Percentiles rank a stretch among this genome's conserved stretches.
Evolutionary conservation across 306 rosid species (phyloP).

Genomic region (Cucurbita maxima): DNA sequence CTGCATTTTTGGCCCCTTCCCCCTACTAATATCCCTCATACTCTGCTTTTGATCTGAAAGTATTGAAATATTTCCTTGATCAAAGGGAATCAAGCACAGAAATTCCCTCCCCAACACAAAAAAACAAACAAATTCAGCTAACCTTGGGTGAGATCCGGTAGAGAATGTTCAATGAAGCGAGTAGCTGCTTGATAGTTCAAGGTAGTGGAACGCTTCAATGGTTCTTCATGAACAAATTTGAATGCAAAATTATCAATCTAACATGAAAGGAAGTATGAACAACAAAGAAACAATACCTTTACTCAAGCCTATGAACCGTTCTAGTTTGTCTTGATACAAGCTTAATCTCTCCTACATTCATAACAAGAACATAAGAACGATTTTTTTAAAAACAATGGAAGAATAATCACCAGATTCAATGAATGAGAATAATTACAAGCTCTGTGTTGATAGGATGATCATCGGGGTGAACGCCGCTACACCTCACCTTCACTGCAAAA

Average conservation of each 20-base stretch:
- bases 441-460: conserved; percentile 68
- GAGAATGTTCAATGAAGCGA: conserved; percentile 74
- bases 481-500: conserved; percentile 64
- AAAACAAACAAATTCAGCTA: conserved; percentile 12
- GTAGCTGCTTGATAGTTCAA: conserved; percentile 78
- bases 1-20: conserved; percentile 32
- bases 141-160: conserved; percentile 84
- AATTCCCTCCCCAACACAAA: neutral
- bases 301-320: conserved; percentile 38
- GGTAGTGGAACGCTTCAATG: conserved; percentile 69
- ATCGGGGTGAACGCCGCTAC: conserved; percentile 59
- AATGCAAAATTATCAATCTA: conserved; percentile 7
- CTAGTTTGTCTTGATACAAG: conserved; percentile 52
- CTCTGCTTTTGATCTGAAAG: conserved; percentile 49
- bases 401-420: conserved; percentile 9
- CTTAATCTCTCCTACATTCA: conserved; percentile 55
- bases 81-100: conserved; percentile 2
- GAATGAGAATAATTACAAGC: conserved; percentile 38
- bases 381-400: neutral
- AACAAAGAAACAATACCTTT: conserved; percentile 32
- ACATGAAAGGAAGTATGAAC: neutral
- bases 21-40: conserved; percentile 60
- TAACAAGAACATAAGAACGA: neutral
- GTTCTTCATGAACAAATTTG: conserved; percentile 50
- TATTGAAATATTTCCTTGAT: conserved; percentile 8